These are phyloP conservation scores for Sanguinoderma infundibulare DNA, from an alignment of 1,284 basidiomycete genomes.

Conservation along the genomic window DNA sequence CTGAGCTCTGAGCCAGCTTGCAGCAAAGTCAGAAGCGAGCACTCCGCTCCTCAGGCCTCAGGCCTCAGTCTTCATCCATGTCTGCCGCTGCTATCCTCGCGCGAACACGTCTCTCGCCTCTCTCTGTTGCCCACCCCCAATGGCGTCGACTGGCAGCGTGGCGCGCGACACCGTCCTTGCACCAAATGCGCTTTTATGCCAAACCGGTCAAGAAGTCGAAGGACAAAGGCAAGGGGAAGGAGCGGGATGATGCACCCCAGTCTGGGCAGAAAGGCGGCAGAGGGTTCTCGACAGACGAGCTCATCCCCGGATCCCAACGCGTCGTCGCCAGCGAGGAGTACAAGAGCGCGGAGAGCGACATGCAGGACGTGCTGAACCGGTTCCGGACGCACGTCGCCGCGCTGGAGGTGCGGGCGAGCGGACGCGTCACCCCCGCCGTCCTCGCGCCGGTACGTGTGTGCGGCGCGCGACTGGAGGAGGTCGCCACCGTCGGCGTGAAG, in stretches of 20 bases:
- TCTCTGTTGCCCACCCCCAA: not conserved
- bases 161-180: constrained; percentile 1
- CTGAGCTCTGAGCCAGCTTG: not conserved
- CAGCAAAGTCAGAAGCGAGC: too few relatives aligned
- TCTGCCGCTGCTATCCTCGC: constrained; percentile 10
- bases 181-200: constrained; percentile 21
- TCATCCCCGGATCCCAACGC: constrained; percentile 41
- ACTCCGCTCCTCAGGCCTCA: too few relatives aligned
- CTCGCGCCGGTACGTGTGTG: constrained; percentile 69
- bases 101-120: constrained; percentile 9
- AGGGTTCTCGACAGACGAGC: constrained; percentile 26
- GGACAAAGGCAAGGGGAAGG: constrained; percentile 18
- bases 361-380: constrained; percentile 67
- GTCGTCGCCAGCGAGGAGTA: constrained; percentile 52
- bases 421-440: constrained; percentile 73
- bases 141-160: constrained; percentile 6
- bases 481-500: constrained; percentile 78
- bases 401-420: constrained; percentile 71
- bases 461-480: constrained; percentile 57
- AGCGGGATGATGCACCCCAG: constrained; percentile 8
- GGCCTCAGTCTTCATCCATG: constrained; percentile 4
- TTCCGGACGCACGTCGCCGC: constrained; percentile 71
- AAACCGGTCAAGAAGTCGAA: constrained; percentile 21
- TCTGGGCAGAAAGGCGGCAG: constrained; percentile 8
- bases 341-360: constrained; percentile 60